These are phyloP conservation scores for Cladorrhinum sp. DNA, from an alignment of 2,329 filamentous ascomycete genomes.

Conservation along the genomic window DNA sequence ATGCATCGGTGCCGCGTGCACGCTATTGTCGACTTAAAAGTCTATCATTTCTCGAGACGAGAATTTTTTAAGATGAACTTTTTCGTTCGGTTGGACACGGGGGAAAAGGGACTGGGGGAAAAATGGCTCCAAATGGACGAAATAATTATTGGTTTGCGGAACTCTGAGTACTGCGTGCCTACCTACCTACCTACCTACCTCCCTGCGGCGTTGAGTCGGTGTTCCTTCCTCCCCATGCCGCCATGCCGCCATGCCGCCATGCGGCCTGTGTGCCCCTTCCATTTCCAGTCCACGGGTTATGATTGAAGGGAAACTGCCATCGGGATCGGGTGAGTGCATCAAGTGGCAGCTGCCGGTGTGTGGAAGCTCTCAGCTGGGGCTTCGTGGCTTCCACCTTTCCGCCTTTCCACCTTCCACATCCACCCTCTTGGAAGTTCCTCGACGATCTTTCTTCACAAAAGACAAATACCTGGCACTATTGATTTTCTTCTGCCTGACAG, in stretches of 20 bases:
- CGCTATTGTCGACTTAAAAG: neutral
- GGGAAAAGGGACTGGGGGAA: neutral
- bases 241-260: neutral
- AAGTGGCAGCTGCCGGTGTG: neutral
- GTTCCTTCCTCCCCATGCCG: too few relatives aligned
- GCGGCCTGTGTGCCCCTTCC: slow-evolving; percentile 3
- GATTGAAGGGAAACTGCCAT: neutral
- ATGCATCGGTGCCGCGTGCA: neutral
- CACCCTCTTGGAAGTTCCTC: neutral
- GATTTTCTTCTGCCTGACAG: slow-evolving; percentile 6
- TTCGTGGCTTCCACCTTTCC: neutral
- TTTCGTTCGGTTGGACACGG: neutral
- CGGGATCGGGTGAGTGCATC: neutral
- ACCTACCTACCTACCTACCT: too few relatives aligned
- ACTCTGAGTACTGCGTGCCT: too few relatives aligned
- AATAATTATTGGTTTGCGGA: too few relatives aligned
- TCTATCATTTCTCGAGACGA: neutral
- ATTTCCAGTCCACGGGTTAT: neutral
- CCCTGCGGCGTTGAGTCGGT: neutral
- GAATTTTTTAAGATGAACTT: neutral
- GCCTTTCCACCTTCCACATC: too few relatives aligned
- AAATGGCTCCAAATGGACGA: neutral
- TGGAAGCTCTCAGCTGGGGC: neutral
- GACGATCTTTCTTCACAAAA: neutral
- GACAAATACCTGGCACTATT: neutral